Evolutionary conservation across 805 yeast genomes (phyloP).

Genomic region (Ogataea nitratoaversa): DNA sequence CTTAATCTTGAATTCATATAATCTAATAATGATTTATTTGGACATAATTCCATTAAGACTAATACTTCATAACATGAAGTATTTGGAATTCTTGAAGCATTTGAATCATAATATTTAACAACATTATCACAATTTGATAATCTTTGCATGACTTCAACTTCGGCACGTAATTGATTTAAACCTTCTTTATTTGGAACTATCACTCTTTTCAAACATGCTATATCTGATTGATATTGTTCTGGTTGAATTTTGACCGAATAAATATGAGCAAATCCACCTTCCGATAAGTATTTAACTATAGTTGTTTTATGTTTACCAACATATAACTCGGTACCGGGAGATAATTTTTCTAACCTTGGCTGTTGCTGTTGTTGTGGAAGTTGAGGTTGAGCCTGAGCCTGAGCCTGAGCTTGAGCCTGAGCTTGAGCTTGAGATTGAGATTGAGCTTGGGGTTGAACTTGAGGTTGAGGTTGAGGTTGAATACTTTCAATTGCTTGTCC

Average conservation of each 20-base stretch:
- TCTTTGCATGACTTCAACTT: slow-evolving; percentile 75
- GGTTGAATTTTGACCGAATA: slow-evolving; percentile 60
- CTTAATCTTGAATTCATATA: slow-evolving; percentile 84
- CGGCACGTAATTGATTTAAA: slow-evolving; percentile 59
- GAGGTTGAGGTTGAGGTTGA: not conserved
- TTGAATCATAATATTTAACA: slow-evolving; percentile 70
- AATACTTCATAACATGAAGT: slow-evolving; percentile 71
- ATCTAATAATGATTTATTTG: slow-evolving; percentile 81
- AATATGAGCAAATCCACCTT: slow-evolving; percentile 79
- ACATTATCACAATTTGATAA: slow-evolving; percentile 52
- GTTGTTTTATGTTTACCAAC: slow-evolving; percentile 48
- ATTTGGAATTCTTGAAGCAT: slow-evolving; percentile 56
- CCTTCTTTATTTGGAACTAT: slow-evolving; percentile 69
- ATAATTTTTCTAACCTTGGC: slow-evolving; percentile 17
- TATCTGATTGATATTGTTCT: slow-evolving; percentile 38
- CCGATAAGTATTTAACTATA: slow-evolving; percentile 42
- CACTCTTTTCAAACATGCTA: slow-evolving; percentile 71
- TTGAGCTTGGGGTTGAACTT: not conserved
- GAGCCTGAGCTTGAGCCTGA: no score
- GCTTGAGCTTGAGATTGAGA: no score
- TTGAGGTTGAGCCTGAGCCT: not conserved
- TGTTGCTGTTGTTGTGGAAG: slow-evolving; percentile 1
- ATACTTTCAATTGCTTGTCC: not conserved
- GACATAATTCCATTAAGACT: slow-evolving; percentile 89
- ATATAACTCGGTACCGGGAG: slow-evolving; percentile 43